These are phyloP conservation scores for Hydrangea macrophylla DNA, from an alignment of 148 eudicot genomes.

Conservation along the genomic window DNA sequence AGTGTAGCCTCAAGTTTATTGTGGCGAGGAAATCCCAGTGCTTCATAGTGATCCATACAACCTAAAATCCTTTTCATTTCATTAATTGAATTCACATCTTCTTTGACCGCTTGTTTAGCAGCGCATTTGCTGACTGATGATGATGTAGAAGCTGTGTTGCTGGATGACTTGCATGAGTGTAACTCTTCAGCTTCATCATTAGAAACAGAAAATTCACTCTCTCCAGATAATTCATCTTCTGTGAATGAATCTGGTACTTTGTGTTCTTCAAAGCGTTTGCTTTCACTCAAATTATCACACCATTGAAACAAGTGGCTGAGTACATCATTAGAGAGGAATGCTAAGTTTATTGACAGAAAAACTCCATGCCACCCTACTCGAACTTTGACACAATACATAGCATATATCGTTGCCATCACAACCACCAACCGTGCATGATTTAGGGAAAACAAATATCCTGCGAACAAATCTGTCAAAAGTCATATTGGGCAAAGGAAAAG, in stretches of 20 bases:
- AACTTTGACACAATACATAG: constrained; percentile 74
- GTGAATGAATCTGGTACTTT: constrained; percentile 62
- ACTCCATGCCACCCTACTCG: constrained; percentile 90
- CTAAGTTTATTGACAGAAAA: constrained; percentile 73
- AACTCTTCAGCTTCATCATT: constrained; percentile 64
- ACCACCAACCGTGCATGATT: constrained; percentile 94
- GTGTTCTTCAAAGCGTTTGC: constrained; percentile 67
- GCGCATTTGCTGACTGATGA: constrained; percentile 40
- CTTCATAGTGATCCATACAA: constrained; percentile 80
- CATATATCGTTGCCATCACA: constrained; percentile 72
- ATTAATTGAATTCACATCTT: constrained; percentile 52
- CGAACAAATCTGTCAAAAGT: constrained; percentile 8
- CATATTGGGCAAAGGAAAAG: constrained; percentile 2
- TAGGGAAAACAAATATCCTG: constrained; percentile 93
- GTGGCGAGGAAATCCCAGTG: constrained; percentile 73
- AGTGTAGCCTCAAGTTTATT: constrained; percentile 61
- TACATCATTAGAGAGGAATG: constrained; percentile 81
- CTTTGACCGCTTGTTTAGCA: constrained; percentile 58
- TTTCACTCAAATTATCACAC: constrained; percentile 86
- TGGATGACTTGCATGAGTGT: constrained; percentile 44
- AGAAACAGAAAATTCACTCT: constrained; percentile 57
- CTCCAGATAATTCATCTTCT: constrained; percentile 63
- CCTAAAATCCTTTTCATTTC: constrained; percentile 86
- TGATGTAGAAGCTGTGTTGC: constrained; percentile 40
- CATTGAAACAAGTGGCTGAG: constrained; percentile 70